A percentile compares a stretch with the other conserved stretches of the same genome.
Conservation (phyloP, 352 stramenopile species). For the Pythium coloratum region DNA sequence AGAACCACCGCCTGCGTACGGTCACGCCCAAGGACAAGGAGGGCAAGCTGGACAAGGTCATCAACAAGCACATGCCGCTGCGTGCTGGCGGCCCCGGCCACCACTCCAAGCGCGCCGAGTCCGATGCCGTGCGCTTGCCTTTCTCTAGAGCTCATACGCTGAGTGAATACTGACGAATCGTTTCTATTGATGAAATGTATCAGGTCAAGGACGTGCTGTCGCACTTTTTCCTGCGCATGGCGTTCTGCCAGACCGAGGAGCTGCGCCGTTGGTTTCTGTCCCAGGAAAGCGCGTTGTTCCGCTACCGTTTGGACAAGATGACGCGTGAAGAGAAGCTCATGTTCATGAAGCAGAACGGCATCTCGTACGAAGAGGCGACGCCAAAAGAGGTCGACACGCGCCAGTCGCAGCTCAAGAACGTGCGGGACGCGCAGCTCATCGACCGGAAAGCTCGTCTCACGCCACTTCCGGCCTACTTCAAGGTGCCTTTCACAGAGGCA, state of each 20-base stretch:
- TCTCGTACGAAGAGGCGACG: constrained; percentile 76
- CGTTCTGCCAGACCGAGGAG: constrained; percentile 98
- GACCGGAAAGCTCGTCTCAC: constrained; percentile 51
- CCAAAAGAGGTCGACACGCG: constrained; percentile 63
- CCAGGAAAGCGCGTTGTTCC: constrained; percentile 95
- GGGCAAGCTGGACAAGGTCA: constrained; percentile 74
- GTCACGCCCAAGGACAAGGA: constrained; percentile 74
- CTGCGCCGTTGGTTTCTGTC: constrained; percentile 97
- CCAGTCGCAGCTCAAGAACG: constrained; percentile 65
- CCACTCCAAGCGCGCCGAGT: constrained; percentile 55
- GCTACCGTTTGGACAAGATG: constrained; percentile 89
- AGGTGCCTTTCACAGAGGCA: constrained; percentile 97
- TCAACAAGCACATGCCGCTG: constrained; percentile 86
- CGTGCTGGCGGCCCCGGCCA: constrained; percentile 37
- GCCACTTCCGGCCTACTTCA: constrained; percentile 89
- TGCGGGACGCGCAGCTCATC: constrained; percentile 50
- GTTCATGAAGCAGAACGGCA: constrained; percentile 87
- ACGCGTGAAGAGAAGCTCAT: constrained; percentile 83
- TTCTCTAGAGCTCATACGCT: too few relatives aligned
- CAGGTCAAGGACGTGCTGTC: constrained; percentile 92
- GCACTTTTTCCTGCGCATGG: constrained; percentile 98
- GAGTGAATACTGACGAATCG: not conserved
- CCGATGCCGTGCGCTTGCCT: constrained; percentile 39
- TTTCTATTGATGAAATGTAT: not conserved
- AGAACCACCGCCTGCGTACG: constrained; percentile 83